A percentile compares a stretch with the other conserved stretches of the same genome.
Conservation (phyloP, 2,329 filamentous ascomycete genomes). For the Paecilomyces sp. region DNA sequence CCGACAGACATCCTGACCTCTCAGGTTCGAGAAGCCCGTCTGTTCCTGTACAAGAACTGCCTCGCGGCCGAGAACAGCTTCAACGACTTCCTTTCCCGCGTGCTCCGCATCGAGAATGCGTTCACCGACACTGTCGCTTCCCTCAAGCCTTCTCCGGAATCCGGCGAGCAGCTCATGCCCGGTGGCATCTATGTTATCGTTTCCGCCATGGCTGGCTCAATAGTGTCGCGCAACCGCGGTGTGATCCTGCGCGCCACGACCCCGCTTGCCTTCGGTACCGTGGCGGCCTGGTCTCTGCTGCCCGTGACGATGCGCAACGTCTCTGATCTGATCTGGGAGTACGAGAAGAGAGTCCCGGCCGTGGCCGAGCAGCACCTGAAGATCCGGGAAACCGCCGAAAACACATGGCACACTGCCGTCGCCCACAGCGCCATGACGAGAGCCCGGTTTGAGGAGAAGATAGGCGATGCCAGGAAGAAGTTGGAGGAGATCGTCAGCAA, state of each 20-base stretch:
- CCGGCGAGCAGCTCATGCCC: constrained; percentile 81
- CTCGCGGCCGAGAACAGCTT: constrained; percentile 70
- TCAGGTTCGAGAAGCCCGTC: constrained; percentile 71
- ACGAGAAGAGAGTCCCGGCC: constrained; percentile 81
- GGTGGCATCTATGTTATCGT: constrained; percentile 89
- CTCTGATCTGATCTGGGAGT: constrained; percentile 78
- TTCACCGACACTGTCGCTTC: constrained; percentile 86
- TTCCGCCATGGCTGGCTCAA: constrained; percentile 88
- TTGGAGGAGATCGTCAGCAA: constrained; percentile 89
- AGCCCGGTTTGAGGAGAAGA: constrained; percentile 71
- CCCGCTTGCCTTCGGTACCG: constrained; percentile 72
- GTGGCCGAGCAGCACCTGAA: constrained; percentile 74
- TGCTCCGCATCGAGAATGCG: constrained; percentile 77
- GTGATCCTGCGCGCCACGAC: constrained; percentile 70
- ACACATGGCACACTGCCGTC: constrained; percentile 66
- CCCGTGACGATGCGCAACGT: constrained; percentile 89
- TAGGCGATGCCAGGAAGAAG: constrained; percentile 64
- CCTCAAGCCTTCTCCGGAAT: constrained; percentile 76
- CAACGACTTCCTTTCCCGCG: constrained; percentile 72
- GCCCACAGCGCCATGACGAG: constrained; percentile 65
- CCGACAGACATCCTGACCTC: constrained; percentile 83
- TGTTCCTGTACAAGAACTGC: constrained; percentile 72
- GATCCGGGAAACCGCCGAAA: constrained; percentile 60
- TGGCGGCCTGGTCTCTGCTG: constrained; percentile 75
- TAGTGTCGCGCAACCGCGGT: constrained; percentile 80